Evolutionary conservation across 306 rosid genomes (phyloP).

Genomic region (Cyclanthera cordifolia): DNA sequence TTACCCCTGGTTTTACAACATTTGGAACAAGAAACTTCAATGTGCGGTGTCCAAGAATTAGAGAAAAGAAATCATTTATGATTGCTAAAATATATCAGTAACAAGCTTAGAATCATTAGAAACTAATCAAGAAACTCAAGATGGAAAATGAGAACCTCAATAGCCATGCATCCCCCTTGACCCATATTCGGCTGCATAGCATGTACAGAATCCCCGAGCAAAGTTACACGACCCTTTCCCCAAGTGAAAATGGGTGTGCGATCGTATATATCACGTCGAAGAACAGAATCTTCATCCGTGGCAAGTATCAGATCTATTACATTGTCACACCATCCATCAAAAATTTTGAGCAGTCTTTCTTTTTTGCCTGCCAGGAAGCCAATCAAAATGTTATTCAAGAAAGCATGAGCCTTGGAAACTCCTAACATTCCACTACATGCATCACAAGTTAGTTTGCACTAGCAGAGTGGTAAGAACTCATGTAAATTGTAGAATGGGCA

Average conservation of each 20-base stretch:
- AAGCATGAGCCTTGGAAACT: neutral
- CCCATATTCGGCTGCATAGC: slow-evolving; percentile 99
- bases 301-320: slow-evolving; percentile 63
- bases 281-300: slow-evolving; percentile 77
- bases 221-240: slow-evolving; percentile 87
- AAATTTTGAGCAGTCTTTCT: slow-evolving; percentile 60
- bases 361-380: slow-evolving; percentile 46
- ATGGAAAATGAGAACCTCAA: slow-evolving; percentile 43
- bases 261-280: slow-evolving; percentile 87
- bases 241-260: slow-evolving; percentile 63
- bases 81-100: neutral
- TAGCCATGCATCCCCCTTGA: slow-evolving; percentile 99
- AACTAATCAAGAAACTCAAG: neutral
- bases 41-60: neutral
- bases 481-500: neutral
- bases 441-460: neutral
- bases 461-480: neutral
- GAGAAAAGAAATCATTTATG: neutral
- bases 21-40: neutral
- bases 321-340: slow-evolving; percentile 93
- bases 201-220: slow-evolving; percentile 95
- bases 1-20: neutral
- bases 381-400: neutral
- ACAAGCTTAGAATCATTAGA: neutral
- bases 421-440: neutral